Base-by-base conservation (phyloP, 148 eudicot genomes). In the Polygonum maritimum region DNA sequence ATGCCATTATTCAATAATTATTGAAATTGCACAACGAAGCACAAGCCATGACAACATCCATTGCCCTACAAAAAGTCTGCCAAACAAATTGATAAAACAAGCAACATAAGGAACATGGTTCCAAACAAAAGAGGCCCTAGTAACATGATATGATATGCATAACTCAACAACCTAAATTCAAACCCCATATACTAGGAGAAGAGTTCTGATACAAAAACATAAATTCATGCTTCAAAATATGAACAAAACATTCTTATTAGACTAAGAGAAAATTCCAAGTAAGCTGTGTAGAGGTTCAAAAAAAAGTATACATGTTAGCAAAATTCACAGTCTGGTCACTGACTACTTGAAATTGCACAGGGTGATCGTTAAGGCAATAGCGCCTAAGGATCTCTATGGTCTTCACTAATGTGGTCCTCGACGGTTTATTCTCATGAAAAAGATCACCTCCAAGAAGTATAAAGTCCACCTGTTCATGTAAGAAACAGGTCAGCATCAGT, bases 401-500 rank as follows among this genome's bases (percentile, higher is more conserved):
- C 81, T 87, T 92, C 85, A 95, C 99, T 79, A 95, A 80, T 62
- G 99, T 92, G 78, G 94, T 79, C 82, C 99, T 87, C 72, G 99
- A 90, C 14, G 99, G 99, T 85, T 92, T 95, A 80, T 95, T 95
- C 84, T 95, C 99, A 38, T 95, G 99, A 82, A 95, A 95, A 76
- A 95, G 97, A 83, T 95, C 99, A 45, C 99, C 99, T 65, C 99
- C 99, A 75, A 95, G 98, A 73, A 95, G 99, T 81, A 95, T 80
- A 67, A 92, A 91, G 75, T 95, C 98, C 83, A 90, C 99, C 99
- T 95, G 82, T 33, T 69, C 49, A n/a, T 14, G 22, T 18, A 19
- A 0, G 36, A 35, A 36, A 65, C 65, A n/a, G 19, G 39, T 2
- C 19, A 36, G 71, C 71, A 5, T 67, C 7, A 67, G 69, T 60